Conservation (phyloP, 345 rosid genomes). For the Heritiera fomes region DNA sequence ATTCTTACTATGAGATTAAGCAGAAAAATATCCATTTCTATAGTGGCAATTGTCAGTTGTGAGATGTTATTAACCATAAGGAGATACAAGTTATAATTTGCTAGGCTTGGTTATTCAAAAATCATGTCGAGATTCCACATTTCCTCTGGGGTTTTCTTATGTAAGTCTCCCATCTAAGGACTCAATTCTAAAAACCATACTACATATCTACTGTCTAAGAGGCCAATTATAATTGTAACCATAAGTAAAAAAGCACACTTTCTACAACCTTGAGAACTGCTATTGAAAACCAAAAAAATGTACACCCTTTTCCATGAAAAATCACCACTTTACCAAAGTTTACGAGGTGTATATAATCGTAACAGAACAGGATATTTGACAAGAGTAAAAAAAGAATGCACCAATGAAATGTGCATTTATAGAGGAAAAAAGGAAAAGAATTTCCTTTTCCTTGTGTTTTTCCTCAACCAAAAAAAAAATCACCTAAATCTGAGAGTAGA, state of each 20-base stretch:
- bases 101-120: neutral
- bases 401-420: neutral
- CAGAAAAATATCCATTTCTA: neutral
- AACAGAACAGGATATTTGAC: neutral
- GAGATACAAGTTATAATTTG: neutral
- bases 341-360: neutral
- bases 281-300: neutral
- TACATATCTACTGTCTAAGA: neutral
- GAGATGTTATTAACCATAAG: neutral
- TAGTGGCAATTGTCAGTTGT: neutral
- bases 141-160: neutral
- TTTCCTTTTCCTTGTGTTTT: neutral
- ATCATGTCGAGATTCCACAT: neutral
- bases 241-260: neutral
- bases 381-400: neutral
- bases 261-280: neutral
- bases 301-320: neutral
- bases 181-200: neutral
- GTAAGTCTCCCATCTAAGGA: neutral
- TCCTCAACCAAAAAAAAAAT: neutral
- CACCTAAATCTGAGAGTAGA: constrained; percentile 10
- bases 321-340: neutral
- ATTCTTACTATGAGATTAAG: neutral
- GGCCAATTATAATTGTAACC: neutral
- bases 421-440: neutral